These are phyloP conservation scores for Saccharum officinarum DNA, from an alignment of 176 grass and related monocot species.

Conservation along the genomic window DNA sequence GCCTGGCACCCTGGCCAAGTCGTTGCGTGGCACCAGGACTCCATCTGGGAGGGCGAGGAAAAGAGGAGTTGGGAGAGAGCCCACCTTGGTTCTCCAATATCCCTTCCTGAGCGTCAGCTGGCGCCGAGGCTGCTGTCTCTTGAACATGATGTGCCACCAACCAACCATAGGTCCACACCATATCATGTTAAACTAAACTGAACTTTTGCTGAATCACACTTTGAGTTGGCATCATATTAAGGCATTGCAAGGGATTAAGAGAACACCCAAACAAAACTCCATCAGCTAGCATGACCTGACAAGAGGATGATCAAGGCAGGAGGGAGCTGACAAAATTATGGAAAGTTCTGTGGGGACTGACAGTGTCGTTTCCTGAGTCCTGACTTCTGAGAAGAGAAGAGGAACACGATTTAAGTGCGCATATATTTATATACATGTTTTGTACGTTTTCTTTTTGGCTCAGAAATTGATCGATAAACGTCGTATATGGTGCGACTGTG, in stretches of 20 bases:
- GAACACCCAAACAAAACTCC: background rate
- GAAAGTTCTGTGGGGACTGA: background rate
- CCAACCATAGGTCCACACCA: background rate
- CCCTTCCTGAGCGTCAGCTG: background rate
- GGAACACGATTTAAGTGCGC: background rate
- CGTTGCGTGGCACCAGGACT: too few species aligned
- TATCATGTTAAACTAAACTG: background rate
- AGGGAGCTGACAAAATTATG: slow-evolving; percentile 6
- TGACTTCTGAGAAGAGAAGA: background rate
- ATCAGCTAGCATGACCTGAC: background rate
- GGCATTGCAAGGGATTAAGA: background rate
- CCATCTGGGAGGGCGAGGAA: background rate
- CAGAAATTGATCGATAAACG: background rate
- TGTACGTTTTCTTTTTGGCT: background rate
- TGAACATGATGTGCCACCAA: slow-evolving; percentile 30
- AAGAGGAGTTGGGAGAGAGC: background rate
- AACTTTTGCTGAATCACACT: background rate
- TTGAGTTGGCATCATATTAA: background rate
- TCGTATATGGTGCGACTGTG: background rate
- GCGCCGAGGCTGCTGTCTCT: background rate
- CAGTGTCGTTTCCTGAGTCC: background rate
- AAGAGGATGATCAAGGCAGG: background rate
- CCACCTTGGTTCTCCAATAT: background rate
- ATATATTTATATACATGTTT: background rate
- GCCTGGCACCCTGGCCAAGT: background rate